phyloP scores from a whole-genome alignment of 2,329 filamentous ascomycete species.

The Anthostomella pinea region DNA sequence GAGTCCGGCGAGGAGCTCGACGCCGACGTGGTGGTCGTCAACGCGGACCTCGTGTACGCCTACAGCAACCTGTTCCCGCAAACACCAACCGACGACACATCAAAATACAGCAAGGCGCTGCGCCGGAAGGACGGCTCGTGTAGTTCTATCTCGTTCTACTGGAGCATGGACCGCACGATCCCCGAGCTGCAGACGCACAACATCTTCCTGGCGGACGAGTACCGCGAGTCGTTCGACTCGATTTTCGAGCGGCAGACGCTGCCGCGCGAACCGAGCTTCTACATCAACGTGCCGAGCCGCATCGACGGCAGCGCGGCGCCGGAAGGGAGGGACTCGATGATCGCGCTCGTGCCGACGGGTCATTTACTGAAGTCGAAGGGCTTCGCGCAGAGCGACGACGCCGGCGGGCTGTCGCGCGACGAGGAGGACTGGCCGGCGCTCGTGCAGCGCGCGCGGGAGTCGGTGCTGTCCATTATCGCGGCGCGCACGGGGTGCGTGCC shows the following conservation, averaged over 20 bases:
- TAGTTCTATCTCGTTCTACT: slow-evolving; percentile 76
- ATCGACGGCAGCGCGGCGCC: slow-evolving; percentile 68
- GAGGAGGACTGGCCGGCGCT: slow-evolving; percentile 62
- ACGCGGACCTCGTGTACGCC: slow-evolving; percentile 72
- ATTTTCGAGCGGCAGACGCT: slow-evolving; percentile 70
- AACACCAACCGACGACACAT: slow-evolving; percentile 20
- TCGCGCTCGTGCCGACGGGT: slow-evolving; percentile 70
- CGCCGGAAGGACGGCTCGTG: slow-evolving; percentile 58
- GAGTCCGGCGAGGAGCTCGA: slow-evolving; percentile 54
- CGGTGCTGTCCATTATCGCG: slow-evolving; percentile 60
- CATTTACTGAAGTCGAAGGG: slow-evolving; percentile 55
- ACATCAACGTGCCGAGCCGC: slow-evolving; percentile 71
- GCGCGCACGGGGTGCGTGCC: slow-evolving; percentile 56
- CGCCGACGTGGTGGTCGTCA: slow-evolving; percentile 67
- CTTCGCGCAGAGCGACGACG: slow-evolving; percentile 20
- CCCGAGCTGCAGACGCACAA: slow-evolving; percentile 68
- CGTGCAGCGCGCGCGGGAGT: slow-evolving; percentile 54
- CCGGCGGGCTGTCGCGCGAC: slow-evolving; percentile 31
- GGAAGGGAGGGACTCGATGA: slow-evolving; percentile 59
- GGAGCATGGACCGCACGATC: slow-evolving; percentile 60
- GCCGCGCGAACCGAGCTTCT: slow-evolving; percentile 69
- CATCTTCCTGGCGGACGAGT: slow-evolving; percentile 73
- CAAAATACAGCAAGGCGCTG: slow-evolving; percentile 37
- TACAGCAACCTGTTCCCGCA: slow-evolving; percentile 67
- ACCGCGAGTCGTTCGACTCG: slow-evolving; percentile 69